Evolutionary conservation across 345 rosid species (phyloP).

Genomic region (Excoecaria cochinchinensis): DNA sequence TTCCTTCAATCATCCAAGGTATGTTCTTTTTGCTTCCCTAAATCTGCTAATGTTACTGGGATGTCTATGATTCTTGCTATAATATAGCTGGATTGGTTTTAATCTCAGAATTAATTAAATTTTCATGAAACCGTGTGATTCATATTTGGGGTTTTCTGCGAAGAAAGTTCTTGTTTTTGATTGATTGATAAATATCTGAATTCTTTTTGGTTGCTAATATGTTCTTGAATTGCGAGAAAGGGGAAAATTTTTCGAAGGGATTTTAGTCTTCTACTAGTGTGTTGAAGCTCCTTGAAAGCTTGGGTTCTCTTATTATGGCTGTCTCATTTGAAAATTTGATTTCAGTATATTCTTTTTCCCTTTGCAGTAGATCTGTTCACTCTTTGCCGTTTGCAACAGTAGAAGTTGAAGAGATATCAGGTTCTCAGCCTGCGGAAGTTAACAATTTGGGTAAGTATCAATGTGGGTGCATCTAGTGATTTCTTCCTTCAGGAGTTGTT

Average conservation of each 20-base stretch:
- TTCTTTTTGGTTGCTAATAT: too few relatives aligned
- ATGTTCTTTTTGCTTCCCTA: background rate
- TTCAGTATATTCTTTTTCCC: background rate
- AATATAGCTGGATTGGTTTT: constrained; percentile 1
- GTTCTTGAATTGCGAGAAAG: too few relatives aligned
- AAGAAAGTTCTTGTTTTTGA: background rate
- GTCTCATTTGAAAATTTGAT: background rate
- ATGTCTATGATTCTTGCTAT: background rate
- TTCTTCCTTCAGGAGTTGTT: background rate
- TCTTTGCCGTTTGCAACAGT: constrained; percentile 81
- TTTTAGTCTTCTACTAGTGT: background rate
- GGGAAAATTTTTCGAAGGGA: too few relatives aligned
- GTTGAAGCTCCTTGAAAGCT: background rate
- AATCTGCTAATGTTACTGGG: too few relatives aligned
- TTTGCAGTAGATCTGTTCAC: constrained; percentile 53
- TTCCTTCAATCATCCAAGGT: constrained; percentile 50
- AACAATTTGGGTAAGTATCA: constrained; percentile 67
- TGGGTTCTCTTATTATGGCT: background rate
- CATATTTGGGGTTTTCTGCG: background rate
- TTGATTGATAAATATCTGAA: background rate
- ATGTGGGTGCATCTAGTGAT: background rate
- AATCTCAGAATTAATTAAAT: background rate
- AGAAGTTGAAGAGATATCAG: constrained; percentile 77
- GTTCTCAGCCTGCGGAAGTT: constrained; percentile 83
- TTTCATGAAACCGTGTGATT: background rate